Evolutionary conservation across 1,139 yeast species (phyloP).

Genomic region (Debaryomyces singareniensis): DNA sequence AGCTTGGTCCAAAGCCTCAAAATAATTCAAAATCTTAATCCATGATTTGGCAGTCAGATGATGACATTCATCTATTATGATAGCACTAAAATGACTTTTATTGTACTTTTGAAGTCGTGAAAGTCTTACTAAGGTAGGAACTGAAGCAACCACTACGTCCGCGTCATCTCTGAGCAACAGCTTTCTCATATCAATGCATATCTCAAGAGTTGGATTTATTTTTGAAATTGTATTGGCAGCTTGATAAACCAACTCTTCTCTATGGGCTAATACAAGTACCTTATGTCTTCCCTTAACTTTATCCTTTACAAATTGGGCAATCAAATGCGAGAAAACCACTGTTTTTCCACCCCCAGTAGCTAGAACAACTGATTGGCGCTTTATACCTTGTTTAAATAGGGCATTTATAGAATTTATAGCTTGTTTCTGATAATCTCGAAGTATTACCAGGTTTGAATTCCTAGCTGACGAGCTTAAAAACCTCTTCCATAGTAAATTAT

Average conservation of each 20-base stretch:
- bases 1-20: slow-evolving; percentile 40
- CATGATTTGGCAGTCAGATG: slow-evolving; percentile 81
- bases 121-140: slow-evolving; percentile 52
- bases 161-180: slow-evolving; percentile 31
- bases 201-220: slow-evolving; percentile 45
- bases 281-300: slow-evolving; percentile 20
- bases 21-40: slow-evolving; percentile 48
- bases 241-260: slow-evolving; percentile 73
- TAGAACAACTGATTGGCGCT: slow-evolving; percentile 72
- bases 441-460: too few species aligned
- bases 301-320: slow-evolving; percentile 43
- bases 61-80: slow-evolving; percentile 90
- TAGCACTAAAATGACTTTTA: slow-evolving; percentile 56
- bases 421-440: slow-evolving; percentile 63
- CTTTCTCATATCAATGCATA: slow-evolving; percentile 72
- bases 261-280: slow-evolving; percentile 70
- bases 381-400: slow-evolving; percentile 41
- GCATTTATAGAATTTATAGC: slow-evolving; percentile 55
- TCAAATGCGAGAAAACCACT: slow-evolving; percentile 67
- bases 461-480: too few species aligned
- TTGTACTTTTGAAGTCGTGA: slow-evolving; percentile 49
- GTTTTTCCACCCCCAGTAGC: slow-evolving; percentile 98
- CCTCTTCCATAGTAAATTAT: slow-evolving; percentile 1
- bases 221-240: slow-evolving; percentile 47
- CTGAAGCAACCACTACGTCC: slow-evolving; percentile 75